phyloP scores from a whole-genome alignment of 345 rosid species.

The Triadica sebifera region DNA sequence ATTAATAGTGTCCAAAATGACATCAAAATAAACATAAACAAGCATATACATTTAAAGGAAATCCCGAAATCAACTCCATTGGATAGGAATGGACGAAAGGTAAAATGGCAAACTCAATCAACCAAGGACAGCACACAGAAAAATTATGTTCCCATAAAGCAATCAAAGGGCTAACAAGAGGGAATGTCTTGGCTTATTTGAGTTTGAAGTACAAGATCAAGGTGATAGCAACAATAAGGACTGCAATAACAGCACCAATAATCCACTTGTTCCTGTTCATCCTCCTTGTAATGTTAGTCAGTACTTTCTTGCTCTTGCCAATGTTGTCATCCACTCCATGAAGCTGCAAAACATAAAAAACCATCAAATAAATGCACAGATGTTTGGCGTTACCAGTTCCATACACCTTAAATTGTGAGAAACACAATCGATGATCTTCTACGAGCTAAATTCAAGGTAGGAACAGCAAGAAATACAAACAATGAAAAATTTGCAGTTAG shows the following conservation, averaged over 20 bases:
- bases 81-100: background rate
- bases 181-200: conserved; percentile 9
- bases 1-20: background rate
- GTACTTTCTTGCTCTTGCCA: conserved; percentile 80
- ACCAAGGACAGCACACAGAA: background rate
- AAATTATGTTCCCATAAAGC: background rate
- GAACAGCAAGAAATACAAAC: background rate
- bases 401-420: background rate
- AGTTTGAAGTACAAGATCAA: conserved; percentile 78
- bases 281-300: conserved; percentile 74
- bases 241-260: conserved; percentile 49
- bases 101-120: conserved; percentile 11
- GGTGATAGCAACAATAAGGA: conserved; percentile 53
- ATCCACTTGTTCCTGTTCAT: conserved; percentile 91
- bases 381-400: background rate
- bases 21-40: background rate
- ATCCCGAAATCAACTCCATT: background rate
- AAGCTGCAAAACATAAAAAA: conserved; percentile 46
- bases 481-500: background rate
- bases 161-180: background rate
- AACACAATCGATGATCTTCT: background rate
- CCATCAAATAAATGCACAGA: conserved; percentile 1
- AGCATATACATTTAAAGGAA: background rate
- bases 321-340: conserved; percentile 89
- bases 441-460: background rate